Evolutionary conservation across 1,284 basidiomycete genomes (phyloP).

Genomic region (Ustilago shanxiensis): DNA sequence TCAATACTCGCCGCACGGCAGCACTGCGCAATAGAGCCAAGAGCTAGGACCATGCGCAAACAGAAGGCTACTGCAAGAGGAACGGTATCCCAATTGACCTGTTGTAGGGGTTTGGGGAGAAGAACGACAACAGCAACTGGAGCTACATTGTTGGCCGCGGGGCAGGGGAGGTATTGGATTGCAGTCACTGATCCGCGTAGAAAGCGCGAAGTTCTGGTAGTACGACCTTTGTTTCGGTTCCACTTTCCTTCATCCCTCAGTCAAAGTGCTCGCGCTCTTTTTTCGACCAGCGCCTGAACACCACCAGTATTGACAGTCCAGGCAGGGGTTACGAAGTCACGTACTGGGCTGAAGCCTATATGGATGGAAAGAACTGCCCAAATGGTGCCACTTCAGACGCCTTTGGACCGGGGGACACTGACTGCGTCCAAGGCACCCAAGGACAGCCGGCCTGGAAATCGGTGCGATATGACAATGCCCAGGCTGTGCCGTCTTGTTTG

Average conservation of each 20-base stretch:
- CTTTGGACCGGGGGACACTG: too few species aligned
- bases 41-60: constrained; percentile 12
- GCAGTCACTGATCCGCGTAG: constrained; percentile 42
- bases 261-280: constrained; percentile 31
- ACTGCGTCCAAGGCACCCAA: too few species aligned
- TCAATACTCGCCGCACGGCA: constrained; percentile 19
- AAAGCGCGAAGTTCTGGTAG: constrained; percentile 37
- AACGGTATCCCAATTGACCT: not conserved
- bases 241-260: constrained; percentile 39
- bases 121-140: not conserved
- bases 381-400: too few species aligned
- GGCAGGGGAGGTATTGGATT: constrained; percentile 46
- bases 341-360: too few species aligned
- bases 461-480: too few species aligned
- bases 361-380: too few species aligned
- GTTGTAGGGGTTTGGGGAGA: not conserved
- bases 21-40: not conserved
- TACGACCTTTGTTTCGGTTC: too few species aligned
- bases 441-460: too few species aligned
- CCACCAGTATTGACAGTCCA: too few species aligned
- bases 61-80: constrained; percentile 7
- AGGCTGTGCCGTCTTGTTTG: too few species aligned
- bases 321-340: too few species aligned
- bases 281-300: too few species aligned
- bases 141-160: constrained; percentile 6